Percentiles rank a stretch among this genome's conserved stretches.
phyloP scores from a whole-genome alignment of 805 yeast species.

The Pichia occidentalis region DNA sequence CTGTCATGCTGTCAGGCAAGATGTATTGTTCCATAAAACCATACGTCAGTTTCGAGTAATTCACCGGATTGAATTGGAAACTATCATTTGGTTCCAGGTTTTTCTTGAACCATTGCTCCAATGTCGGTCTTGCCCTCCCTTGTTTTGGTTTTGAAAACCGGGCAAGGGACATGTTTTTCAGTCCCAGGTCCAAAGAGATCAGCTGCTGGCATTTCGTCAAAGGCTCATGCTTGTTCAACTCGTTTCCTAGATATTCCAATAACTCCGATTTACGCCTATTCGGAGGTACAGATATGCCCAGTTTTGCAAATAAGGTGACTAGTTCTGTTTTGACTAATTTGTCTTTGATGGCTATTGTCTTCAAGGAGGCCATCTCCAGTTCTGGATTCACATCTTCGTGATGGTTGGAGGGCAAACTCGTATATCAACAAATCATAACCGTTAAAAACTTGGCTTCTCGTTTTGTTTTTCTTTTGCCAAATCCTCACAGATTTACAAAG shows the following conservation, averaged over 20 bases:
- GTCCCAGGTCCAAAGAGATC: constrained; percentile 30
- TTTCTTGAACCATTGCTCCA: constrained; percentile 30
- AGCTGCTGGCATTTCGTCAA: no score
- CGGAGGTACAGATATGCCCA: constrained; percentile 6
- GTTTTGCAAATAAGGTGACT: constrained; percentile 1
- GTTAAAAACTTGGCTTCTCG: no score
- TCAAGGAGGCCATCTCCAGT: no score
- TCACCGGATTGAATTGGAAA: constrained; percentile 24
- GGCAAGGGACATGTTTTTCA: constrained; percentile 30
- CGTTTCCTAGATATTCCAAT: constrained; percentile 4
- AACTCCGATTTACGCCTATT: constrained; percentile 1
- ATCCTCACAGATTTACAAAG: no score
- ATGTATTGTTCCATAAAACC: constrained; percentile 18
- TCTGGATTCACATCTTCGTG: no score
- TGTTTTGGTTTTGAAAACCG: constrained; percentile 14
- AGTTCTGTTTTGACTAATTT: constrained; percentile 9
- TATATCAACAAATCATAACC: no score
- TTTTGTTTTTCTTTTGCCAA: no score
- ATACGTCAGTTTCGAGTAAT: constrained; percentile 23
- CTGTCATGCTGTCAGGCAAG: not conserved
- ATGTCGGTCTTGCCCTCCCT: constrained; percentile 9
- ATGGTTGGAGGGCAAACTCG: no score
- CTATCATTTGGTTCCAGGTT: constrained; percentile 23
- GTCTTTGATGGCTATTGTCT: no score
- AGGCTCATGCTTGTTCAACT: not conserved